phyloP scores from a whole-genome alignment of 805 yeast genomes.

The Geotrichum ghanense region DNA sequence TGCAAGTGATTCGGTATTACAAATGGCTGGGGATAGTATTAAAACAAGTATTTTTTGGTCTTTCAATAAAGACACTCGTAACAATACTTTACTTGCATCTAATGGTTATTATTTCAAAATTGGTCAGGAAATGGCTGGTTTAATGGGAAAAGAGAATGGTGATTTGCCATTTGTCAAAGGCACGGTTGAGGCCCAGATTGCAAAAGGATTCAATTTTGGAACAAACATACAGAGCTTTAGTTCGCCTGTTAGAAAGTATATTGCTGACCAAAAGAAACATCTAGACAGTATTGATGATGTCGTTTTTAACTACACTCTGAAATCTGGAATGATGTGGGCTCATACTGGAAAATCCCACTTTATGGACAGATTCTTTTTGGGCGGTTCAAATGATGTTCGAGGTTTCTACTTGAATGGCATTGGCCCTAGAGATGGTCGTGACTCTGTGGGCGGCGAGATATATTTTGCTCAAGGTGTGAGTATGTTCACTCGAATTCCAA shows the following conservation, averaged over 20 bases:
- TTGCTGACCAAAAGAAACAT: not conserved
- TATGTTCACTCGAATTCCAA: conserved; percentile 50
- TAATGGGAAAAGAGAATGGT: conserved; percentile 14
- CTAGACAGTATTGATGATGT: not conserved
- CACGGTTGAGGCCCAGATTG: conserved; percentile 26
- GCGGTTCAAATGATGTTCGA: conserved; percentile 65
- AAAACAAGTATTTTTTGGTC: conserved; percentile 44
- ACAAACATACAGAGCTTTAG: conserved; percentile 1
- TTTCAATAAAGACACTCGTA: conserved; percentile 34
- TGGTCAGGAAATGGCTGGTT: conserved; percentile 36
- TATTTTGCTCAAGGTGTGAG: conserved; percentile 47
- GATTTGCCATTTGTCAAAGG: conserved; percentile 24
- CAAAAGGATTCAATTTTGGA: conserved; percentile 20
- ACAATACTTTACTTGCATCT: conserved; percentile 32
- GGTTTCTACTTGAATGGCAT: conserved; percentile 59
- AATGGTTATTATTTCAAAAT: conserved; percentile 33
- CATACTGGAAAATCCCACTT: conserved; percentile 34
- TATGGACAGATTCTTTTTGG: conserved; percentile 72
- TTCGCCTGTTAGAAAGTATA: not conserved
- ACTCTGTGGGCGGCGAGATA: conserved; percentile 57
- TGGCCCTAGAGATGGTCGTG: conserved; percentile 46
- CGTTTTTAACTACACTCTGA: not conserved
- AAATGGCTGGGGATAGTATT: conserved; percentile 48
- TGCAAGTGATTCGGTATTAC: conserved; percentile 46
- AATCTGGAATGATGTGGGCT: conserved; percentile 6